Conservation (phyloP, 2,329 filamentous ascomycete genomes). For the Graphiopsis chlorocephala region DNA sequence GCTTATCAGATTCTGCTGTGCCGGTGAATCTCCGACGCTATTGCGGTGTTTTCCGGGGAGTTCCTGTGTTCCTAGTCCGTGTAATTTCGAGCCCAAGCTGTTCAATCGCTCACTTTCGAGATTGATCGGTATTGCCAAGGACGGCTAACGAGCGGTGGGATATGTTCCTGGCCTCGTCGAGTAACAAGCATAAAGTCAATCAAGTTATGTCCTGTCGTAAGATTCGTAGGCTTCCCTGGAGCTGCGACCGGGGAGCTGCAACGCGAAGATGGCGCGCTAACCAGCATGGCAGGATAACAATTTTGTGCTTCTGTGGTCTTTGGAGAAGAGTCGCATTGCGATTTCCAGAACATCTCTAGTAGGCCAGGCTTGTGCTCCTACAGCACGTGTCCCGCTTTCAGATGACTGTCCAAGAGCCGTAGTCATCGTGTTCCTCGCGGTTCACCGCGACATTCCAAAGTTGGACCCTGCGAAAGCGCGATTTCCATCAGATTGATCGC, state of each 20-base stretch:
- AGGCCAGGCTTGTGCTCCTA: background rate
- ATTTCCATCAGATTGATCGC: background rate
- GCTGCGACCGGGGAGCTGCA: background rate
- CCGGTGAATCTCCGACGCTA: background rate
- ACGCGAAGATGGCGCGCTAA: background rate
- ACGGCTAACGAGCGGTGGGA: background rate
- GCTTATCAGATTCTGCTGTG: conserved; percentile 8
- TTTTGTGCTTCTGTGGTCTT: background rate
- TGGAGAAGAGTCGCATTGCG: background rate
- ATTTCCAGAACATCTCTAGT: background rate
- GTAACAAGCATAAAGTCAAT: background rate
- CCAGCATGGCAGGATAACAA: background rate
- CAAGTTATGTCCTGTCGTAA: background rate
- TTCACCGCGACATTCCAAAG: background rate
- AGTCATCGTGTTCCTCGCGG: background rate
- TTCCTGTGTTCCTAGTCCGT: background rate
- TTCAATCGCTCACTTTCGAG: background rate
- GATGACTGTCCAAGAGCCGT: background rate
- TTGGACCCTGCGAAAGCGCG: background rate
- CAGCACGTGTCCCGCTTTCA: background rate
- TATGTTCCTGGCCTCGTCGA: background rate
- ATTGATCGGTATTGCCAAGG: background rate
- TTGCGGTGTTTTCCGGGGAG: background rate
- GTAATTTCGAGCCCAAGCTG: background rate
- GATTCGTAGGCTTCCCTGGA: background rate